Evolutionary conservation across 345 rosid genomes (phyloP).

Genomic region (Eucalyptus regnans): DNA sequence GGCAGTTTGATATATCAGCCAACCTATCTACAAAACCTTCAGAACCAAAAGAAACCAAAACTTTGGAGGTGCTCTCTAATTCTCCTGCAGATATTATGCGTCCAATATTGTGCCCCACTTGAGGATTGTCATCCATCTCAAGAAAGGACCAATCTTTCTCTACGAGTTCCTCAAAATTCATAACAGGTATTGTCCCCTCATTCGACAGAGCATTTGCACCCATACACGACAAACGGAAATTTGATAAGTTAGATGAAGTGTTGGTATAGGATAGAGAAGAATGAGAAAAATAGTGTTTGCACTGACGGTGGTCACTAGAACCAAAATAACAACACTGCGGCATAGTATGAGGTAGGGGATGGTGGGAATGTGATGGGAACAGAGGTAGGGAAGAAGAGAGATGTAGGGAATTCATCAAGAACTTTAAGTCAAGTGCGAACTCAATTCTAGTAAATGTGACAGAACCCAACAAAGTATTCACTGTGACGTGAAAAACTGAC

Average conservation of each 20-base stretch:
- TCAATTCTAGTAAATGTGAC: background rate
- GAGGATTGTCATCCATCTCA: conserved; percentile 38
- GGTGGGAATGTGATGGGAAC: conserved; percentile 1
- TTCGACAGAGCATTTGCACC: conserved; percentile 26
- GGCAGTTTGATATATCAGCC: conserved; percentile 36
- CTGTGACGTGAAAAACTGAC: background rate
- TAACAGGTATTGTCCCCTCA: conserved; percentile 32
- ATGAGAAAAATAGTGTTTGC: background rate
- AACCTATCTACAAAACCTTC: conserved; percentile 59
- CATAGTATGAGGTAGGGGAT: background rate
- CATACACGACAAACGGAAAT: background rate
- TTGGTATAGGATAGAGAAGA: background rate
- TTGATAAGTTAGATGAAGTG: background rate
- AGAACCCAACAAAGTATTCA: background rate
- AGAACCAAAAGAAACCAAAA: conserved; percentile 64
- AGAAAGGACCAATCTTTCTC: conserved; percentile 95
- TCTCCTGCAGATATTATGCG: conserved; percentile 58
- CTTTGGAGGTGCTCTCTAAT: conserved; percentile 44
- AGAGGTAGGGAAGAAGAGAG: conserved; percentile 1
- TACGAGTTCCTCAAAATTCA: conserved; percentile 40
- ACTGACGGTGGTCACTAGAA: background rate
- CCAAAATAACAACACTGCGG: background rate
- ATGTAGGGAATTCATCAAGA: conserved; percentile 26
- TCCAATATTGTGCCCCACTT: conserved; percentile 23
- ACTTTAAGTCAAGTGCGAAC: background rate